phyloP scores from a whole-genome alignment of 805 yeast genomes.

The Candida anglica region DNA sequence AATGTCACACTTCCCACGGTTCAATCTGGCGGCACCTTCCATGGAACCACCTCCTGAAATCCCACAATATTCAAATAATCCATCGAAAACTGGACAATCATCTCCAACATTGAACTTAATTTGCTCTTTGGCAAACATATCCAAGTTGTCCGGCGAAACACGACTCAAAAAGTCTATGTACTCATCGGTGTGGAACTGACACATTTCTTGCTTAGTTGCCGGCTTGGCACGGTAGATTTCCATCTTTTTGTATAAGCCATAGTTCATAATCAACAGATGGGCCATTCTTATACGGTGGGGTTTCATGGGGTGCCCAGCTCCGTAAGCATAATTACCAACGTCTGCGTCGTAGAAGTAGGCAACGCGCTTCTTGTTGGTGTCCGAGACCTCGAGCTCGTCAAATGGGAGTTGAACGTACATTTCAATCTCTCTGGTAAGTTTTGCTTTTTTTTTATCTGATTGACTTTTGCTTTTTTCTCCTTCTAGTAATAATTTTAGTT shows the following conservation, averaged over 20 bases:
- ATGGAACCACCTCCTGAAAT: constrained; percentile 92
- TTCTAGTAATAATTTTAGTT: too few relatives aligned
- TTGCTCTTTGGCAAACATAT: constrained; percentile 81
- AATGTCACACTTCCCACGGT: constrained; percentile 85
- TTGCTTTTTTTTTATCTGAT: neutral
- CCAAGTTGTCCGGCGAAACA: constrained; percentile 89
- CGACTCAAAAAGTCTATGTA: constrained; percentile 88
- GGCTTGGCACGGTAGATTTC: constrained; percentile 96
- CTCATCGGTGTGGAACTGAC: constrained; percentile 97
- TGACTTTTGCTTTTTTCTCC: neutral
- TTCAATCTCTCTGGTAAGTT: neutral
- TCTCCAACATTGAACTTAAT: constrained; percentile 94
- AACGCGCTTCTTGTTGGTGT: constrained; percentile 36
- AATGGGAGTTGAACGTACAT: constrained; percentile 42
- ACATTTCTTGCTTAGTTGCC: constrained; percentile 96
- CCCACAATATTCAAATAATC: constrained; percentile 86
- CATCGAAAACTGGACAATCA: constrained; percentile 94
- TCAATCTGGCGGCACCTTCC: constrained; percentile 87
- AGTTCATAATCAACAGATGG: constrained; percentile 93
- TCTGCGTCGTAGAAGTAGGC: constrained; percentile 59
- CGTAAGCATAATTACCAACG: constrained; percentile 96
- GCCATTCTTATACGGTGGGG: constrained; percentile 99
- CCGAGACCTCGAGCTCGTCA: constrained; percentile 41
- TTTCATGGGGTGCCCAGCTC: constrained; percentile 98
- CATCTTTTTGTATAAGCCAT: constrained; percentile 94